phyloP scores from a whole-genome alignment of 768 basidiomycete species.

The Lentinula detonsa region DNA sequence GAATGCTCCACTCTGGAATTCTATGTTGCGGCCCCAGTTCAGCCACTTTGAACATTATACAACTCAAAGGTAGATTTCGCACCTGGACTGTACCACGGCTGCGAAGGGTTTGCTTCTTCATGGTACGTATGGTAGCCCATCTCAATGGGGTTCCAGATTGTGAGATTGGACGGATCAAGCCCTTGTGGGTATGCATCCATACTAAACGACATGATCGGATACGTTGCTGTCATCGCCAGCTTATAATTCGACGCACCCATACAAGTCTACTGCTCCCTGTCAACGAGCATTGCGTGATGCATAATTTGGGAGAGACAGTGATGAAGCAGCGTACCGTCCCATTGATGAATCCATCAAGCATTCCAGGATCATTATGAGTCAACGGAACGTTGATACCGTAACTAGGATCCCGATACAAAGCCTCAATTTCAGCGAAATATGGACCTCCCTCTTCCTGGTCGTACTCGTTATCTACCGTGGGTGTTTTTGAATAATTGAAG shows the following conservation, averaged over 20 bases:
- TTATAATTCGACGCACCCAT: slow-evolving; percentile 40
- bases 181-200: slow-evolving; percentile 72
- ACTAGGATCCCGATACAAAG: slow-evolving; percentile 20
- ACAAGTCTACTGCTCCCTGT: slow-evolving; percentile 69
- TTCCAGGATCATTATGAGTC: slow-evolving; percentile 45
- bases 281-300: neutral
- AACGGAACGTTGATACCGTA: slow-evolving; percentile 42
- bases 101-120: slow-evolving; percentile 36
- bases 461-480: slow-evolving; percentile 41
- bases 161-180: slow-evolving; percentile 75
- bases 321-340: slow-evolving; percentile 31
- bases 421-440: slow-evolving; percentile 40
- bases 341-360: slow-evolving; percentile 33
- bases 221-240: neutral
- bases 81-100: slow-evolving; percentile 73
- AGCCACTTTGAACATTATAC: neutral
- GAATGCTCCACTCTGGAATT: slow-evolving; percentile 73
- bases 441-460: slow-evolving; percentile 30
- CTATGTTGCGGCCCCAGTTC: neutral
- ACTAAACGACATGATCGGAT: slow-evolving; percentile 20
- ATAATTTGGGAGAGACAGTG: neutral
- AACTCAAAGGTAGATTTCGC: slow-evolving; percentile 7
- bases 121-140: slow-evolving; percentile 66
- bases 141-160: slow-evolving; percentile 54
- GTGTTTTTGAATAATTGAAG: neutral